These are phyloP conservation scores for Sphagnum tenellum DNA, from an alignment of 225 moss, liverwort and hornwort species.

Conservation along the genomic window DNA sequence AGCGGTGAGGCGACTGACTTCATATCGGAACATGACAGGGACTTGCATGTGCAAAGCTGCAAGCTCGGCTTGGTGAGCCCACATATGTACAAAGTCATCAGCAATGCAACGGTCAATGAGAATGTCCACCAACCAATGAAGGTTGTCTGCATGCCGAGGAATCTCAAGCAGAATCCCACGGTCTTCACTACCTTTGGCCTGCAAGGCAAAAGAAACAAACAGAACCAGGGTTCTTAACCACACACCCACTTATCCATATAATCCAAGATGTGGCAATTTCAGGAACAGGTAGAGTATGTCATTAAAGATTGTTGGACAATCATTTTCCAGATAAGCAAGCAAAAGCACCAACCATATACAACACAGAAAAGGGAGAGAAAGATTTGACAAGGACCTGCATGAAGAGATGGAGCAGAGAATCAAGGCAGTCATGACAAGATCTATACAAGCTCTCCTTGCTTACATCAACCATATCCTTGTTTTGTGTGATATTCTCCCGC, in stretches of 20 bases:
- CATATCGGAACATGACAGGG: constrained; percentile 86
- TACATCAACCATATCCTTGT: constrained; percentile 56
- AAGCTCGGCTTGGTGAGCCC: constrained; percentile 82
- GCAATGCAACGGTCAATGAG: constrained; percentile 67
- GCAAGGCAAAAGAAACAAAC: constrained; percentile 2
- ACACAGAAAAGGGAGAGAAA: no score
- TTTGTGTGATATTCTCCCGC: constrained; percentile 71
- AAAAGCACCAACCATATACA: no score
- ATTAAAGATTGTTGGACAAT: background rate
- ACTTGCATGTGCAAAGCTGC: constrained; percentile 67
- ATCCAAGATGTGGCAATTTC: no score
- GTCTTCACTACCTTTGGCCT: constrained; percentile 58
- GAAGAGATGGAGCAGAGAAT: constrained; percentile 69
- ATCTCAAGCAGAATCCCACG: constrained; percentile 55
- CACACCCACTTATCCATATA: no score
- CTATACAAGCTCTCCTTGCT: constrained; percentile 81
- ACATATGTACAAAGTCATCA: constrained; percentile 66
- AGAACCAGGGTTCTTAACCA: no score
- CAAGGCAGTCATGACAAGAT: constrained; percentile 70
- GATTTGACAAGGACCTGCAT: constrained; percentile 30
- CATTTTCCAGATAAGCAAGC: background rate
- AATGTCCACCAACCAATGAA: constrained; percentile 81
- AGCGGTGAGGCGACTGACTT: constrained; percentile 81
- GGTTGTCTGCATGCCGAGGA: constrained; percentile 70
- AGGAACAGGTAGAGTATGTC: background rate